These are phyloP conservation scores for Plasmodium vivax DNA, from an alignment of 169 alveolate species.

Conservation along the genomic window DNA sequence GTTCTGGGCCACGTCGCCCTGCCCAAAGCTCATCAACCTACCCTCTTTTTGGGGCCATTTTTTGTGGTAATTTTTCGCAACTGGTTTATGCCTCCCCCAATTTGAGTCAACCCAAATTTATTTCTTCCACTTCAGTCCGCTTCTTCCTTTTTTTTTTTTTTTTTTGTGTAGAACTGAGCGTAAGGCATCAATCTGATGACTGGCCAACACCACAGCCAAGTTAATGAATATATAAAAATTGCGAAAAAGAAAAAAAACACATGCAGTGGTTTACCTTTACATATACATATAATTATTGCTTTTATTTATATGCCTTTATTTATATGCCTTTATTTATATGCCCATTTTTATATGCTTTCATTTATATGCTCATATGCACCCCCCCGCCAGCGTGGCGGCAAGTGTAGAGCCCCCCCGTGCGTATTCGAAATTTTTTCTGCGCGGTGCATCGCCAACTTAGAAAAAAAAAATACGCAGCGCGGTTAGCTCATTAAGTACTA, in stretches of 20 bases:
- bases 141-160: not conserved
- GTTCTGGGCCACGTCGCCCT: not conserved
- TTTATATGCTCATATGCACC: not conserved
- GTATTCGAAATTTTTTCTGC: not conserved
- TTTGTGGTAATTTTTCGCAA: not conserved
- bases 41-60: not conserved
- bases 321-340: no score
- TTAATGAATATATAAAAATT: not conserved
- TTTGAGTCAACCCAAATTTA: not conserved
- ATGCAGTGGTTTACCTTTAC: not conserved
- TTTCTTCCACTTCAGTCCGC: constrained; percentile 3
- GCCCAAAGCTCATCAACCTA: not conserved
- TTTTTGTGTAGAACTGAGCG: not conserved
- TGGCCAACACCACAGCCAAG: not conserved
- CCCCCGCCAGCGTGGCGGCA: not conserved
- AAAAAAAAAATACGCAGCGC: not conserved
- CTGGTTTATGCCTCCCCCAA: not conserved
- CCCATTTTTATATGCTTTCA: not conserved
- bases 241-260: not conserved
- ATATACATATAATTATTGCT: no score
- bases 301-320: no score
- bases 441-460: not conserved
- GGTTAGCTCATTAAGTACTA: not conserved
- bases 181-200: not conserved
- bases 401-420: not conserved